phyloP scores from a whole-genome alignment of 2,329 filamentous ascomycete species.

The Ascochyta rabiei region DNA sequence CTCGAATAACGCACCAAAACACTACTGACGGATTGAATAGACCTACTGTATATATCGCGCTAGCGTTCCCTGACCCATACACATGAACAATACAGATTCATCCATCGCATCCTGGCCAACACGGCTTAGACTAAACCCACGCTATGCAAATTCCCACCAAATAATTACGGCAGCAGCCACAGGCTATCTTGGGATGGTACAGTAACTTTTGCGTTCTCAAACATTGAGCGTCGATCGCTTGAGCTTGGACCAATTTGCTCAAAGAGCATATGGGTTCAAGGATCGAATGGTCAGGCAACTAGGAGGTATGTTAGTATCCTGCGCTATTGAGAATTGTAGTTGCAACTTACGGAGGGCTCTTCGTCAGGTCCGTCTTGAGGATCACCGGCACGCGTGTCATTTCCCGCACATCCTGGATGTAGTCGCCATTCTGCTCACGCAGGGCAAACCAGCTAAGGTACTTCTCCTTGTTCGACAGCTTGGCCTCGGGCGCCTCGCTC shows the following conservation, averaged over 20 bases:
- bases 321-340: background rate
- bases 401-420: slow-evolving; percentile 97
- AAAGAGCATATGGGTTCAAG: slow-evolving; percentile 75
- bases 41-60: slow-evolving; percentile 33
- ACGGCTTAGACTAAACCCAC: slow-evolving; percentile 35
- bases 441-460: slow-evolving; percentile 89
- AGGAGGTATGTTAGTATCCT: slow-evolving; percentile 23
- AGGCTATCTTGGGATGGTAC: slow-evolving; percentile 1
- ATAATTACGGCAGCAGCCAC: slow-evolving; percentile 30
- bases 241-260: slow-evolving; percentile 20
- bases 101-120: slow-evolving; percentile 20
- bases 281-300: slow-evolving; percentile 86
- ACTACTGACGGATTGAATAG: slow-evolving; percentile 34
- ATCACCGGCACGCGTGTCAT: slow-evolving; percentile 98
- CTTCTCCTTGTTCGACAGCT: slow-evolving; percentile 92
- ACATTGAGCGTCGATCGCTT: slow-evolving; percentile 3
- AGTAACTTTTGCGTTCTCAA: background rate
- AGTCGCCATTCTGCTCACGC: slow-evolving; percentile 89
- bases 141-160: slow-evolving; percentile 42
- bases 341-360: slow-evolving; percentile 95
- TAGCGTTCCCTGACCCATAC: slow-evolving; percentile 28
- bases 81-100: slow-evolving; percentile 42
- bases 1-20: slow-evolving; percentile 39
- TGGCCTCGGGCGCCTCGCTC: slow-evolving; percentile 75
- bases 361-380: slow-evolving; percentile 94